Evolutionary conservation across 164 flowering plant species (phyloP), one percentile per base, ranked within the genome.

Genomic region (Nelumbo lutea): DNA sequence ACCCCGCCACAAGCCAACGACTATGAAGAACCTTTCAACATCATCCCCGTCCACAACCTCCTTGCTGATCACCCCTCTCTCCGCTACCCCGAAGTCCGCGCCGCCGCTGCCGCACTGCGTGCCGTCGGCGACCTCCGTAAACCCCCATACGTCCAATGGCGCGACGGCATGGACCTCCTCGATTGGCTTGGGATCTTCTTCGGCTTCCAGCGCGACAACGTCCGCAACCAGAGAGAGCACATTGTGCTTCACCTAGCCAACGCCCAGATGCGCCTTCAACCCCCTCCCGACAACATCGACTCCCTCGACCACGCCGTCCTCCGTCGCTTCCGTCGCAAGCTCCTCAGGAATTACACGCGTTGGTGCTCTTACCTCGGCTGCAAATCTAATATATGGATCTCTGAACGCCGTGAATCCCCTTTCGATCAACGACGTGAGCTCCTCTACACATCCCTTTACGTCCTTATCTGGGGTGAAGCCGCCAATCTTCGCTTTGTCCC

Each of bases 111-210:
- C 27, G 27, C 27, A 27, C 27, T 27, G 27, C 27, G 27, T 27
- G 27, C 27, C 27, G 27, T 27, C 27, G 27, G 27, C 27, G 27
- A 27, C 27, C 88, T 94, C 64, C 84, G 82, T 9, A 74, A 63
- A 65, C 97, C 96, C 42, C 94, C 88, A 10, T 87, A 78, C 72
- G 47, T 67, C 13, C 59, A 53, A 2, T 87, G 90, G 90, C 47
- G 42, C 45, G 76, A 74, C 11, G 65, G 57, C 69, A 70, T 74
- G 79, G 98, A 95, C 86, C 77, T 95, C 44, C 61, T 95, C 73
- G 97, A 95, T 82, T 95, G 97, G 98, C 85, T 95, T 1, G 96
- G 92, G 2, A n/a, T 68, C 43, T 80, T 82, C 79, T 95, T 95
- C 71, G 96, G 98, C 3, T 95, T 95, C 70, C 98, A 95, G 63